These are phyloP conservation scores for Scheffersomyces coipomensis DNA, from an alignment of 805 yeast genomes.

Conservation along the genomic window DNA sequence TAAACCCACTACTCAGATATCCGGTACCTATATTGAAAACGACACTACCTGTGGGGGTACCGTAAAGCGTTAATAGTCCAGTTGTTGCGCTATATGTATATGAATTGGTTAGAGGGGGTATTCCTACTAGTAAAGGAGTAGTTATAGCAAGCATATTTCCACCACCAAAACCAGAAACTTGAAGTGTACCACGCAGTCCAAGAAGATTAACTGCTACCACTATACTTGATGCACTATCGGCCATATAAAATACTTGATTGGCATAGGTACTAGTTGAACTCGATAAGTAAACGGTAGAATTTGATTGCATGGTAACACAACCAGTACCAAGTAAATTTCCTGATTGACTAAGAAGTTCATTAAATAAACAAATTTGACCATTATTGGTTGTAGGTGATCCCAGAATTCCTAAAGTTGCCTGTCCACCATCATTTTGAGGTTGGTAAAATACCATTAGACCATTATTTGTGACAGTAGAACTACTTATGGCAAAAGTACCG, in stretches of 20 bases:
- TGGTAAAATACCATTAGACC: constrained; percentile 18
- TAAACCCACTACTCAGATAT: not conserved
- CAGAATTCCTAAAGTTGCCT: too few species aligned
- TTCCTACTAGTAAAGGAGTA: not conserved
- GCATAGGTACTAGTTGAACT: constrained; percentile 1
- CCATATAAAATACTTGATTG: constrained; percentile 15
- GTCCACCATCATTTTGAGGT: not conserved
- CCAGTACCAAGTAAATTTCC: constrained; percentile 18
- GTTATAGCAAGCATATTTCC: constrained; percentile 15
- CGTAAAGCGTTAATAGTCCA: constrained; percentile 1
- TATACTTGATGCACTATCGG: constrained; percentile 8
- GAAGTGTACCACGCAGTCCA: constrained; percentile 15
- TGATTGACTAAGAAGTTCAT: constrained; percentile 17
- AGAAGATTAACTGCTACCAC: constrained; percentile 14
- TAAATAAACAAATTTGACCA: constrained; percentile 24
- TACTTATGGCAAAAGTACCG: constrained; percentile 12
- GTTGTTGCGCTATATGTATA: not conserved
- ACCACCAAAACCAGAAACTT: constrained; percentile 25
- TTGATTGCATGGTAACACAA: constrained; percentile 18
- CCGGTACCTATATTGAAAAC: constrained; percentile 1
- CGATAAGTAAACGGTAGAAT: constrained; percentile 15
- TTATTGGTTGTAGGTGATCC: constrained; percentile 9
- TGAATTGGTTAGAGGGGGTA: not conserved
- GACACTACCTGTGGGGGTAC: not conserved
- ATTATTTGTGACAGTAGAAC: constrained; percentile 14